A percentile compares a stretch with the other conserved stretches of the same genome.
Conservation (phyloP, 441 rosid species). For the Erysimum cheiri region DNA sequence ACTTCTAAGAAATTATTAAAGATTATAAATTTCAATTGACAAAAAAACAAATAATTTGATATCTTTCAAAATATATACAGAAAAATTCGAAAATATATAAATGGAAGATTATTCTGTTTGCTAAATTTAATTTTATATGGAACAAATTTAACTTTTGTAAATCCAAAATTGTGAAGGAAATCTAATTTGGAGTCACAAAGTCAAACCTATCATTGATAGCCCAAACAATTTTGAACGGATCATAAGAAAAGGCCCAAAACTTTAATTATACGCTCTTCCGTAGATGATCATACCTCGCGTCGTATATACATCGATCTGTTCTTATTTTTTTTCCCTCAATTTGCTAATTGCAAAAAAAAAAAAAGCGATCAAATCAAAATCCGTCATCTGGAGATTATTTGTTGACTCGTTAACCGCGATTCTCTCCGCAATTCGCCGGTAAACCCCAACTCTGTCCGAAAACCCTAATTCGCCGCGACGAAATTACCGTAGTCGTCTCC, state of each 20-base stretch:
- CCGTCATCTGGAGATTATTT: constrained; percentile 24
- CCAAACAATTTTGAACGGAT: neutral
- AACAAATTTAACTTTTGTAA: neutral
- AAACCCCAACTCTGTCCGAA: constrained; percentile 24
- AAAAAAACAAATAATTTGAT: neutral
- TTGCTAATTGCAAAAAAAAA: neutral
- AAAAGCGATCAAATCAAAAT: constrained; percentile 9
- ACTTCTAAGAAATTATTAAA: neutral
- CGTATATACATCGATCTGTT: constrained; percentile 10
- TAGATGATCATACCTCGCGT: neutral
- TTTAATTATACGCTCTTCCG: neutral
- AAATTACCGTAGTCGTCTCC: neutral
- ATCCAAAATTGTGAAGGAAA: neutral
- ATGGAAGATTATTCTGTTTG: too few relatives aligned
- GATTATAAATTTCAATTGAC: neutral
- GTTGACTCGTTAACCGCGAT: constrained; percentile 34
- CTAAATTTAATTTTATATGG: too few relatives aligned
- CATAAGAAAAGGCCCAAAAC: constrained; percentile 28
- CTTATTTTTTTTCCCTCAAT: neutral
- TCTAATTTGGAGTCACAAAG: neutral
- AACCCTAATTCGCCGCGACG: constrained; percentile 16
- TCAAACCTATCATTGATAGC: neutral
- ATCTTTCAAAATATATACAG: neutral
- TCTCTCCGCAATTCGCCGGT: constrained; percentile 28
- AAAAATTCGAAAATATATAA: too few relatives aligned